Evolutionary conservation across 2,329 filamentous ascomycete genomes (phyloP).

Genomic region (Aspergillus fischeri): DNA sequence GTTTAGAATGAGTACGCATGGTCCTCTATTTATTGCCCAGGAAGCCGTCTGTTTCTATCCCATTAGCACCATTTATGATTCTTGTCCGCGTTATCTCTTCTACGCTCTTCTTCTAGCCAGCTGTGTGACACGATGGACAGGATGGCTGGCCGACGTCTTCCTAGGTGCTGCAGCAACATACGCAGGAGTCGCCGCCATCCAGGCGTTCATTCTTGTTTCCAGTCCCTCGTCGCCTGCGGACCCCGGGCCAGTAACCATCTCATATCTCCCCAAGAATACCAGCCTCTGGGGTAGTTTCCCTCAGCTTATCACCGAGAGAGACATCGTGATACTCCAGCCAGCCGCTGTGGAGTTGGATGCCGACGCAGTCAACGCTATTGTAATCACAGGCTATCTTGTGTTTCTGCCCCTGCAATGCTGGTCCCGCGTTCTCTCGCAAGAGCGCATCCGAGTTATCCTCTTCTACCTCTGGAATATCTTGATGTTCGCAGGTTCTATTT

Average conservation of each 20-base stretch:
- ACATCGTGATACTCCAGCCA: slow-evolving; percentile 20
- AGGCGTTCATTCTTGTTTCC: slow-evolving; percentile 29
- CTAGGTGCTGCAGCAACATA: slow-evolving; percentile 31
- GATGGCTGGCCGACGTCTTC: slow-evolving; percentile 30
- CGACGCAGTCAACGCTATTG: slow-evolving; percentile 31
- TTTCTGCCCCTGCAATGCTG: slow-evolving; percentile 32
- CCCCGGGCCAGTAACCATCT: slow-evolving; percentile 20
- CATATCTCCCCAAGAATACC: slow-evolving; percentile 15
- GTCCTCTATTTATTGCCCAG: slow-evolving; percentile 25
- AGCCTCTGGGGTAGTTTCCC: slow-evolving; percentile 16
- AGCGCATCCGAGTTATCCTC: slow-evolving; percentile 24
- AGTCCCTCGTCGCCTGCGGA: slow-evolving; percentile 7
- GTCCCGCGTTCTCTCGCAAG: slow-evolving; percentile 25
- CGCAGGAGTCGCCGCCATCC: slow-evolving; percentile 28
- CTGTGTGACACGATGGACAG: slow-evolving; percentile 27
- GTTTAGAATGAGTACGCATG: slow-evolving; percentile 8
- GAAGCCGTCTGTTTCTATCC: slow-evolving; percentile 29
- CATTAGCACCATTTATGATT: slow-evolving; percentile 31
- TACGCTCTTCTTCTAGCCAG: slow-evolving; percentile 27
- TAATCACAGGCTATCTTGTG: slow-evolving; percentile 31
- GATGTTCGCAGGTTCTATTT: slow-evolving; percentile 29
- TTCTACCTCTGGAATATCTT: slow-evolving; percentile 29
- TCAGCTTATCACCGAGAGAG: slow-evolving; percentile 16
- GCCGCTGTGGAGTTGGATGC: slow-evolving; percentile 28
- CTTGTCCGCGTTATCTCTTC: slow-evolving; percentile 32